phyloP scores from a whole-genome alignment of 139 green algal species.

The Ostreobium quekettii region DNA sequence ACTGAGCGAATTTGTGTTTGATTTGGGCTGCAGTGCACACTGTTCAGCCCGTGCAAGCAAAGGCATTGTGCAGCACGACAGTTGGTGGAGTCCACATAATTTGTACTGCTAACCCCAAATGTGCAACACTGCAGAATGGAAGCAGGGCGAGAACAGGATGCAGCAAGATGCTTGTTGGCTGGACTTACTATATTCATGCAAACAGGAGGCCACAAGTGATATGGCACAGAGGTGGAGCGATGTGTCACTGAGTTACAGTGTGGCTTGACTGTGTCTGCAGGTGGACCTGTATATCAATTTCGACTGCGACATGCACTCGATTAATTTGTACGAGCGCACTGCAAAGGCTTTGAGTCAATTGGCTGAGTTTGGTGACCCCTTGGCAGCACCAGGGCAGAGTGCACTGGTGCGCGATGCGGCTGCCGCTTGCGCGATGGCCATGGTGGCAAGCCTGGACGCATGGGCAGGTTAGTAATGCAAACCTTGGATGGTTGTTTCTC shows the following conservation, averaged over 20 bases:
- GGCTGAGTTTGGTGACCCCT: slow-evolving; percentile 12
- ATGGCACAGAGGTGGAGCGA: neutral
- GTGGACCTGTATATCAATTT: slow-evolving; percentile 94
- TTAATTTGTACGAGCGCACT: slow-evolving; percentile 76
- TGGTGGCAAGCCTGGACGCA: slow-evolving; percentile 54
- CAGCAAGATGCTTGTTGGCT: no score
- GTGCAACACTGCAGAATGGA: no score
- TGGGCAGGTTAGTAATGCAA: no score
- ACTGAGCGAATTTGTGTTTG: no score
- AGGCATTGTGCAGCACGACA: no score
- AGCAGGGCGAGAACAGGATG: no score
- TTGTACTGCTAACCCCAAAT: no score
- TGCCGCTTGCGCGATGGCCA: slow-evolving; percentile 20
- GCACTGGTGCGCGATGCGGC: slow-evolving; percentile 2
- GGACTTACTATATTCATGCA: no score
- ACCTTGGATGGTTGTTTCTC: no score
- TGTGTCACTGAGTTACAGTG: neutral
- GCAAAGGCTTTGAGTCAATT: slow-evolving; percentile 11
- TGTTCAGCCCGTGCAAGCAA: no score
- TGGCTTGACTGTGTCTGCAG: slow-evolving; percentile 19
- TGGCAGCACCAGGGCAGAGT: slow-evolving; percentile 8
- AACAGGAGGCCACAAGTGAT: neutral
- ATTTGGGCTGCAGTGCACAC: no score
- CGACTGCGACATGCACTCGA: slow-evolving; percentile 77
- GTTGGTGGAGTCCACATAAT: no score